Evolutionary conservation across 139 green algal genomes (phyloP).

Genomic region (Volvox africanus): DNA sequence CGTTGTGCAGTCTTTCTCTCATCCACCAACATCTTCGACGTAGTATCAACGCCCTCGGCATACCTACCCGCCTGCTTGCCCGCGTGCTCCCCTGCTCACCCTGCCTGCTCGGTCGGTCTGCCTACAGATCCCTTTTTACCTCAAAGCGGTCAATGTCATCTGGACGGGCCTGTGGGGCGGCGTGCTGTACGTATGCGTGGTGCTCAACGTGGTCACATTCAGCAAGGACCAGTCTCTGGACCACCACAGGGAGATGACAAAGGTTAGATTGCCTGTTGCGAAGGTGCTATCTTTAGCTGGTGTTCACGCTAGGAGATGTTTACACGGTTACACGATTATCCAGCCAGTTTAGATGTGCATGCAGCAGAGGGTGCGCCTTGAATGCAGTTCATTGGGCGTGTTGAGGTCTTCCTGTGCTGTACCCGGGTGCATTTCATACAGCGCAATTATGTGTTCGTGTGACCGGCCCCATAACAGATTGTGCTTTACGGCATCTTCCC

Average conservation of each 20-base stretch:
- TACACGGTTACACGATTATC: too few species aligned
- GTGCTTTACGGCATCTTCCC: slow-evolving; percentile 53
- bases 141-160: neutral
- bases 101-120: neutral
- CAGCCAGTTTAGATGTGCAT: too few species aligned
- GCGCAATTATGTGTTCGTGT: neutral
- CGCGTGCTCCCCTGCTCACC: too few species aligned
- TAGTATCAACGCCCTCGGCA: neutral
- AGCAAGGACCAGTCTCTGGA: neutral
- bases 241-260: neutral
- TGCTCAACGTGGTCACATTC: neutral
- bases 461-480: slow-evolving; percentile 13
- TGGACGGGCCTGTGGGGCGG: slow-evolving; percentile 36
- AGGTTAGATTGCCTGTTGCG: neutral
- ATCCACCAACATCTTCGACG: too few species aligned
- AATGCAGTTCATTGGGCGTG: too few species aligned
- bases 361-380: too few species aligned
- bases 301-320: neutral
- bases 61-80: neutral
- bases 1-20: too few species aligned
- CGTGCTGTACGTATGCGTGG: slow-evolving; percentile 13
- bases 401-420: too few species aligned
- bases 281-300: neutral
- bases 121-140: slow-evolving; percentile 38
- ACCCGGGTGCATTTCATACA: neutral